phyloP scores from a whole-genome alignment of 2,329 filamentous ascomycete genomes.

The Aspergillus hortae region DNA sequence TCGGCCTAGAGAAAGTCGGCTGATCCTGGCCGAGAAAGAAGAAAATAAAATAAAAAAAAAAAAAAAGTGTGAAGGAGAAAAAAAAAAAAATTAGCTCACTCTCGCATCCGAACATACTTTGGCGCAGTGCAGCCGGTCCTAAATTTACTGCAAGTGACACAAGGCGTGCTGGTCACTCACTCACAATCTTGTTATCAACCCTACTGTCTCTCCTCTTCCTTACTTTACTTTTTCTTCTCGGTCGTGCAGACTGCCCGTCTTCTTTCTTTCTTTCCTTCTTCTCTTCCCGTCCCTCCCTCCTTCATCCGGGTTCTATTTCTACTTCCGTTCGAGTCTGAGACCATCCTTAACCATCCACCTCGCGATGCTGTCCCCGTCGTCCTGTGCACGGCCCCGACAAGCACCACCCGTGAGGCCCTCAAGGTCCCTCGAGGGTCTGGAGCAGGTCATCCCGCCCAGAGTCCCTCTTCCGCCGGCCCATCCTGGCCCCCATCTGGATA shows the following conservation, averaged over 20 bases:
- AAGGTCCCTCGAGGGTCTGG: constrained; percentile 35
- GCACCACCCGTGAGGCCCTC: constrained; percentile 33
- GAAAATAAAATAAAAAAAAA: not conserved
- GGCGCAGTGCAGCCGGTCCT: not conserved
- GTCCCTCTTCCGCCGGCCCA: constrained; percentile 13
- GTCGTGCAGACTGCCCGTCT: too few species aligned
- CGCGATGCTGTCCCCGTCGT: constrained; percentile 22
- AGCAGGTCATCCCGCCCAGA: constrained; percentile 32
- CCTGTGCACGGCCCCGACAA: constrained; percentile 18
- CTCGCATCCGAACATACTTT: not conserved
- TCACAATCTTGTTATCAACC: not conserved
- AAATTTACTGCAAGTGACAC: constrained; percentile 1
- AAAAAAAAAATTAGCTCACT: not conserved
- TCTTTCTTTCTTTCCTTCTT: not conserved
- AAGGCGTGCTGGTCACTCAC: not conserved
- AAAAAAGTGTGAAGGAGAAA: not conserved
- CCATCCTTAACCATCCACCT: not conserved
- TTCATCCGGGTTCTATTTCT: too few species aligned
- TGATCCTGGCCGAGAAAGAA: not conserved
- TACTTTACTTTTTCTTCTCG: not conserved
- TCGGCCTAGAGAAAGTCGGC: not conserved
- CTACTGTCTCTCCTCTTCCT: not conserved
- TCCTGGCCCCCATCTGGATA: constrained; percentile 24
- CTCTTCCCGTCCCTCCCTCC: not conserved
- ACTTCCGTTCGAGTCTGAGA: too few species aligned